Evolutionary conservation across 2,329 filamentous ascomycete species (phyloP), one percentile per base, ranked within the genome.

Genomic region (Fusarium incarnatum): DNA sequence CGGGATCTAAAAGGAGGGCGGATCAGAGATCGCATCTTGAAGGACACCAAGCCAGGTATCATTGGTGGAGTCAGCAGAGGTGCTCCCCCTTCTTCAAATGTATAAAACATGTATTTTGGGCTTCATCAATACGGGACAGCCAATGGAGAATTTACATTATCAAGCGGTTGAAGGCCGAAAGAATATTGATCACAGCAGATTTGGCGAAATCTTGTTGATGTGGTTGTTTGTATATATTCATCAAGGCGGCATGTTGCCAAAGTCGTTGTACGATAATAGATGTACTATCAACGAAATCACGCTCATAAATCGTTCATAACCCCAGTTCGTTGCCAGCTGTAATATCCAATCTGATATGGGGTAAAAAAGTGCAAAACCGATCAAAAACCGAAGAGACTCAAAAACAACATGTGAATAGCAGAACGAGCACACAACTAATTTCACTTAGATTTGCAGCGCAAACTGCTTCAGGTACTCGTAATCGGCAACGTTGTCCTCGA

Each of bases 401-500:
- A 59, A 65, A 42, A 15, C 34, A 56, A 47, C 22, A 48, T 58
- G 32, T 32, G 41, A 52, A 55, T 42, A 68, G 50, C 49, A 64
- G 44, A 61, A 28, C 37, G 15, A 57, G 30, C 27, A 37, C 41
- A 30, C 40, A 42, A 42, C 50, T 50, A 61, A 50, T 22, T 40
- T 42, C 30, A 27, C 53, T 65, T 71, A 70, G 22, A 73, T 53
- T 23, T 56, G 49, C 60, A 76, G 63, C 27, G 74, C 73, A 72
- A 93, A 96, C 75, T 88, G 86, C 86, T 92, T 94, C 79, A 96
- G 82, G 77, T 94, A 94, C 80, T 95, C 91, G 79, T 96, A 96
- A 77, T 94, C 86, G 53, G 85, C 83, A 49, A 92, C 82, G 75
- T 94, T 94, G 56, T 87, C 89, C 65, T 92, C 86, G 40, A 94